A percentile compares a stretch with the other conserved stretches of the same genome.
These are phyloP conservation scores for Thozetella sp. DNA, from an alignment of 495 filamentous ascomycete species.

Conservation along the genomic window DNA sequence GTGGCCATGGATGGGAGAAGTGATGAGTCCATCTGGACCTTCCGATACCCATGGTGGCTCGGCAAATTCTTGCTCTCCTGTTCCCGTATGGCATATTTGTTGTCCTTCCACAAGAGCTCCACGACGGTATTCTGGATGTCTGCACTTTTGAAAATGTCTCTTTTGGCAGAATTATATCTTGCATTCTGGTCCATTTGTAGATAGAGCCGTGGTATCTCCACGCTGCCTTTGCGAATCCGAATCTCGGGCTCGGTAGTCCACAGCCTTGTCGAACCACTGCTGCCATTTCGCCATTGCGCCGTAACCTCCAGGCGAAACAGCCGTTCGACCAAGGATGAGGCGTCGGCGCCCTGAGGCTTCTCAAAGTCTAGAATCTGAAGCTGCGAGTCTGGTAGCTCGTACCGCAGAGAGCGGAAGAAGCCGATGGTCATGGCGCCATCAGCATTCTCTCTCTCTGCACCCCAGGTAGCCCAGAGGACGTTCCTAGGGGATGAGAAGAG, in stretches of 20 bases:
- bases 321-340: conserved; percentile 21
- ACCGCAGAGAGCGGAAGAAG: conserved; percentile 39
- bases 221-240: conserved; percentile 24
- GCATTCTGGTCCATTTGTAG: conserved; percentile 38
- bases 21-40: no score
- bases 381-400: conserved; percentile 35
- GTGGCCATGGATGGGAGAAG: no score
- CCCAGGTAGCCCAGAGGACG: conserved; percentile 38
- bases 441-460: conserved; percentile 23
- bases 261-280: conserved; percentile 9
- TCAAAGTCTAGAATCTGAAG: conserved; percentile 44
- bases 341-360: conserved; percentile 8
- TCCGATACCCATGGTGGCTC: no score
- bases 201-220: conserved; percentile 35
- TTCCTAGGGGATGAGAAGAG: conserved; percentile 37
- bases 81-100: no score
- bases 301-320: conserved; percentile 21
- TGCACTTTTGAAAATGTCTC: no score
- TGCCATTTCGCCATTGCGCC: background rate
- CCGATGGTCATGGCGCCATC: conserved; percentile 41
- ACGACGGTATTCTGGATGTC: no score
- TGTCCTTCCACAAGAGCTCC: no score
- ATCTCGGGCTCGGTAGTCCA: conserved; percentile 39
- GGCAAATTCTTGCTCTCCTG: no score
- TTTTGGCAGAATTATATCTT: conserved; percentile 36